A percentile compares a stretch with the other conserved stretches of the same genome.
Conservation (phyloP, 192 early-diverging fungal genomes). For the Linnemannia hyalina region DNA sequence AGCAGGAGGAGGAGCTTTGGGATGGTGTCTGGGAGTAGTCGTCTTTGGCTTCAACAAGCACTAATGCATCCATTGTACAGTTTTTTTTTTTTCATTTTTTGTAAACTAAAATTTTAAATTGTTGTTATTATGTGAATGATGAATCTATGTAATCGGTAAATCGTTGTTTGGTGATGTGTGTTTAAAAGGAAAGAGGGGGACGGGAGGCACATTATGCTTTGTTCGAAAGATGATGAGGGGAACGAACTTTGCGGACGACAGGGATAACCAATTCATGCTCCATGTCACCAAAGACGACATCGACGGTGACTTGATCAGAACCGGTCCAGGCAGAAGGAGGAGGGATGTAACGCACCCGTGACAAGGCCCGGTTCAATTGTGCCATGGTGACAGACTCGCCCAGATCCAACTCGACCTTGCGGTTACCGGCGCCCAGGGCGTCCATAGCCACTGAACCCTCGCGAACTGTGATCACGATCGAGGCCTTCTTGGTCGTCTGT, state of each 20-base stretch:
- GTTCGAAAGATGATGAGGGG: not conserved
- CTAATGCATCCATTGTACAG: not conserved
- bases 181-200: not conserved
- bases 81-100: not conserved
- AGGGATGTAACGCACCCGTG: slow-evolving; percentile 47
- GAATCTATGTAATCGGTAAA: not conserved
- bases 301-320: slow-evolving; percentile 27
- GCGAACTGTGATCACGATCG: slow-evolving; percentile 14
- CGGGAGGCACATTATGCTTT: not conserved
- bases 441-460: slow-evolving; percentile 30
- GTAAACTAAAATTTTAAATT: not conserved
- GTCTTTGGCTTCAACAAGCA: not conserved
- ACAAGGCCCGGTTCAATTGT: slow-evolving; percentile 40
- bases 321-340: slow-evolving; percentile 9
- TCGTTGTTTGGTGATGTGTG: not conserved
- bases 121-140: not conserved
- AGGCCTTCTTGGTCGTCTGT: slow-evolving; percentile 26
- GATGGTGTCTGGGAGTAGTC: slow-evolving; percentile 39
- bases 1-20: slow-evolving; percentile 48
- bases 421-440: slow-evolving; percentile 9
- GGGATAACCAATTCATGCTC: slow-evolving; percentile 40
- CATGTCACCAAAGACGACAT: slow-evolving; percentile 38
- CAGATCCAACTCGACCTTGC: slow-evolving; percentile 39
- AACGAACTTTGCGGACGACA: slow-evolving; percentile 21
- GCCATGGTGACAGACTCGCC: slow-evolving; percentile 48